These are phyloP conservation scores for Crepidotus sp. DNA, from an alignment of 1,284 basidiomycete species.

Conservation along the genomic window DNA sequence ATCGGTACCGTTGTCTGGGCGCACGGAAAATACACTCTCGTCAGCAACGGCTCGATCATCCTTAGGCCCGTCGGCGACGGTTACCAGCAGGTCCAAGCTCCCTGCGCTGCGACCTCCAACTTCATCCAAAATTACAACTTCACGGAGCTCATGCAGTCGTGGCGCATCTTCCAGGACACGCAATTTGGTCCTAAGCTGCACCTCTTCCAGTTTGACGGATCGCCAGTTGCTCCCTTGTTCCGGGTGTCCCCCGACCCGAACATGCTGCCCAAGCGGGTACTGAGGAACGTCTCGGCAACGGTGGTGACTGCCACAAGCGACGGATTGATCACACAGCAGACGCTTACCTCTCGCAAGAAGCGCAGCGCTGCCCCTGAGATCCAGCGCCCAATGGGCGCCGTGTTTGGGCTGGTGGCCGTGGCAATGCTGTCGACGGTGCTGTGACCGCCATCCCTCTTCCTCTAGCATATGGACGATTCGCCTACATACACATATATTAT, in stretches of 20 bases:
- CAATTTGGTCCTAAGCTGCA: slow-evolving; percentile 52
- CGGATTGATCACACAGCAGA: slow-evolving; percentile 17
- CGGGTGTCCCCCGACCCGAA: slow-evolving; percentile 48
- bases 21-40: slow-evolving; percentile 68
- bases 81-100: slow-evolving; percentile 85
- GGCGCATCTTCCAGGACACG: slow-evolving; percentile 53
- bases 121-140: slow-evolving; percentile 76
- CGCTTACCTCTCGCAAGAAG: slow-evolving; percentile 11
- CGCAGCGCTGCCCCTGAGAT: slow-evolving; percentile 24
- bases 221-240: slow-evolving; percentile 52
- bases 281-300: slow-evolving; percentile 35
- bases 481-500: slow-evolving; percentile 11
- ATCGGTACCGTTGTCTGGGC: slow-evolving; percentile 79
- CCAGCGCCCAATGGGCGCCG: slow-evolving; percentile 22
- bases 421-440: slow-evolving; percentile 21
- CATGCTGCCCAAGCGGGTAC: slow-evolving; percentile 53
- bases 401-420: slow-evolving; percentile 24
- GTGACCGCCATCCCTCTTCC: slow-evolving; percentile 5
- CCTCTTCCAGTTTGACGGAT: slow-evolving; percentile 57
- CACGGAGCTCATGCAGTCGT: slow-evolving; percentile 47
- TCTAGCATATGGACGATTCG: slow-evolving; percentile 4
- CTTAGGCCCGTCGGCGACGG: slow-evolving; percentile 73
- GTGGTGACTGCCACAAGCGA: slow-evolving; percentile 21
- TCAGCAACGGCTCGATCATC: slow-evolving; percentile 69
- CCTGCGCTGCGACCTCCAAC: slow-evolving; percentile 79